These are phyloP conservation scores for Chaetomiaceae sp. DNA, from an alignment of 2,329 filamentous ascomycete species.

Conservation along the genomic window DNA sequence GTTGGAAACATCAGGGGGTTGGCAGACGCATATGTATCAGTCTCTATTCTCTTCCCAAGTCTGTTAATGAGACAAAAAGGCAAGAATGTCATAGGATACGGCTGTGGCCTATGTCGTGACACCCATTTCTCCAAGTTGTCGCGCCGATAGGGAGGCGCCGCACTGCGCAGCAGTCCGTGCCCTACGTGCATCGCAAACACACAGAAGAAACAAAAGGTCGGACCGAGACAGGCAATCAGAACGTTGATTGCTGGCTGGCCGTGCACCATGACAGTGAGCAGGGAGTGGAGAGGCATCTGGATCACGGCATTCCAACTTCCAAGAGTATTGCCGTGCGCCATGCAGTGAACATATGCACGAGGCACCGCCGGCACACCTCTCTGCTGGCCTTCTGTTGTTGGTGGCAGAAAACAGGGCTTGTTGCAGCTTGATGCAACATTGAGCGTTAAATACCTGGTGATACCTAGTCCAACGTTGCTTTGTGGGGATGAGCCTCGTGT, in stretches of 20 bases:
- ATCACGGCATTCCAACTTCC: conserved; percentile 5
- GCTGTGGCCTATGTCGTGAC: conserved; percentile 11
- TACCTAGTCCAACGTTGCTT: neutral
- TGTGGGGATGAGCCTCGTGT: conserved; percentile 8
- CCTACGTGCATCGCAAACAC: conserved; percentile 2
- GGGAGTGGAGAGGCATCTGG: neutral
- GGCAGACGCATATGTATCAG: conserved; percentile 13
- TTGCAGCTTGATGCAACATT: neutral
- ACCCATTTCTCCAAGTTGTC: conserved; percentile 7
- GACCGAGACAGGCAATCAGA: neutral
- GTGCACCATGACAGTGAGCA: neutral
- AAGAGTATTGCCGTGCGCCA: neutral
- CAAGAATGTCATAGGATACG: neutral
- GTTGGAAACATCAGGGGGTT: neutral
- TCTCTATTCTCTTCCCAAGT: neutral
- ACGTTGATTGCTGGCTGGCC: neutral
- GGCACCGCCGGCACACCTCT: neutral
- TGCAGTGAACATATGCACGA: neutral
- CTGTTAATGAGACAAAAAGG: neutral
- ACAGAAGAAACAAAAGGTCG: conserved; percentile 2
- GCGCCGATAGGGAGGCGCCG: conserved; percentile 10
- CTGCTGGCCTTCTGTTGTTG: neutral
- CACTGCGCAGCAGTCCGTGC: conserved; percentile 6
- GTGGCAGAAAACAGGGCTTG: neutral
- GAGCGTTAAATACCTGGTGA: neutral